These are phyloP conservation scores for Penicillium sumatraense DNA, from an alignment of 2,329 filamentous ascomycete genomes.

Conservation along the genomic window DNA sequence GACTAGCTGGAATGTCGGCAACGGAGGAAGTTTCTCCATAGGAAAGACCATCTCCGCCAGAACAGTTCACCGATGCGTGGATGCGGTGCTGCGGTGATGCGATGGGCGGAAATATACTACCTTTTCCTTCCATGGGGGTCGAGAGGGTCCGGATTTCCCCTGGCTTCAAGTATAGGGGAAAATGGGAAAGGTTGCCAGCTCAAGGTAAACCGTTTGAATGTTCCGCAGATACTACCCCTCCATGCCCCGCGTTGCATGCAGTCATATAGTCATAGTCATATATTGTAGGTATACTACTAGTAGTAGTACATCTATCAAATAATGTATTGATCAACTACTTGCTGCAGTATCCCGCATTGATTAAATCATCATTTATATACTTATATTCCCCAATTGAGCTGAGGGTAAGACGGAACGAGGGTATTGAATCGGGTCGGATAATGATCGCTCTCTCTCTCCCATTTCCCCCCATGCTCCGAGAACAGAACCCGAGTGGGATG, in stretches of 20 bases:
- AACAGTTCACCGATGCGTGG: constrained; percentile 33
- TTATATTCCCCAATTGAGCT: not conserved
- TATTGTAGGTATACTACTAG: not conserved
- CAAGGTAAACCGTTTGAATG: not conserved
- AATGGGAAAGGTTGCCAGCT: not conserved
- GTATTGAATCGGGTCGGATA: constrained; percentile 20
- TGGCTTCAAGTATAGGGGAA: no score
- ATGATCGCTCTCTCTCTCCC: constrained; percentile 2
- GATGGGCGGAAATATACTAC: not conserved
- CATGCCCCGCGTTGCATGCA: constrained; percentile 24
- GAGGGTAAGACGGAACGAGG: not conserved
- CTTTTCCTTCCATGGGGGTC: not conserved
- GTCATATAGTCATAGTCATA: not conserved
- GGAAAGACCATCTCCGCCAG: constrained; percentile 17
- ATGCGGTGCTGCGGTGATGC: constrained; percentile 6
- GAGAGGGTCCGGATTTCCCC: not conserved
- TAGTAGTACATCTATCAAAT: not conserved
- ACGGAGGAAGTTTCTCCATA: constrained; percentile 25
- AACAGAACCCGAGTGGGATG: constrained; percentile 30
- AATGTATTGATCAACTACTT: not conserved
- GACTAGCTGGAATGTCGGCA: constrained; percentile 25
- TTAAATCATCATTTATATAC: no score
- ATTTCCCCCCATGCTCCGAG: not conserved
- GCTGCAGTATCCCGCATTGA: no score
- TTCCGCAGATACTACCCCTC: constrained; percentile 18